Conservation (phyloP, 2,329 filamentous ascomycete genomes). For the Plectosphaerella sp. region DNA sequence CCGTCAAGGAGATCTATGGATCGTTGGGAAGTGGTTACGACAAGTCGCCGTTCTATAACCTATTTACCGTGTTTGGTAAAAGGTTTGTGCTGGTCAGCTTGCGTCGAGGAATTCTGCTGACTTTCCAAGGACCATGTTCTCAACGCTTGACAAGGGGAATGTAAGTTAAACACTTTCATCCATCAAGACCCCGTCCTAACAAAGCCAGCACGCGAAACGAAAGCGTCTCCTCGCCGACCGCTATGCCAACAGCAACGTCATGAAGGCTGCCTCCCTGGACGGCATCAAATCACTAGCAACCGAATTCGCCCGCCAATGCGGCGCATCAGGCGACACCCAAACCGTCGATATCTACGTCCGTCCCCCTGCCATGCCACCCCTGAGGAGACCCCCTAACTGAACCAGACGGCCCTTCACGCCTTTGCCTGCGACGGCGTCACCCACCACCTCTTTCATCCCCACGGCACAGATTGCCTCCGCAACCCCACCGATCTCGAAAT, state of each 20-base stretch:
- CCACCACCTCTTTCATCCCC: constrained; percentile 63
- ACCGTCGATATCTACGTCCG: constrained; percentile 59
- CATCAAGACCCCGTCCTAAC: no score
- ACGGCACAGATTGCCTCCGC: constrained; percentile 57
- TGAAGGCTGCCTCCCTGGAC: constrained; percentile 47
- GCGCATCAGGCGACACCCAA: not conserved
- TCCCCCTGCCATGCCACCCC: not conserved
- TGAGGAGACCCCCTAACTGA: not conserved
- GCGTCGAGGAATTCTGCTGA: constrained; percentile 13
- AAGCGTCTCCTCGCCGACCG: constrained; percentile 61
- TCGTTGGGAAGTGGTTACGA: constrained; percentile 59
- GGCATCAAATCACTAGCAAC: constrained; percentile 54
- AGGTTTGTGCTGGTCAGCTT: no score
- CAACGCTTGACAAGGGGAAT: constrained; percentile 48
- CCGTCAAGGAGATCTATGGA: constrained; percentile 59
- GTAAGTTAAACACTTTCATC: constrained; percentile 25
- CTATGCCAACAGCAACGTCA: constrained; percentile 65
- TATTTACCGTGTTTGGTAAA: constrained; percentile 45
- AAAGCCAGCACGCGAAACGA: constrained; percentile 53
- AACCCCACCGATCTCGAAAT: constrained; percentile 53
- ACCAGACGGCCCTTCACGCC: constrained; percentile 45
- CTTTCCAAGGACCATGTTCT: constrained; percentile 57
- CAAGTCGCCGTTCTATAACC: constrained; percentile 60
- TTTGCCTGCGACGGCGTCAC: constrained; percentile 68
- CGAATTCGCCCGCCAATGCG: constrained; percentile 41